Conservation (phyloP, 768 basidiomycete species). For the Porphyrellus cyaneotinctus region DNA sequence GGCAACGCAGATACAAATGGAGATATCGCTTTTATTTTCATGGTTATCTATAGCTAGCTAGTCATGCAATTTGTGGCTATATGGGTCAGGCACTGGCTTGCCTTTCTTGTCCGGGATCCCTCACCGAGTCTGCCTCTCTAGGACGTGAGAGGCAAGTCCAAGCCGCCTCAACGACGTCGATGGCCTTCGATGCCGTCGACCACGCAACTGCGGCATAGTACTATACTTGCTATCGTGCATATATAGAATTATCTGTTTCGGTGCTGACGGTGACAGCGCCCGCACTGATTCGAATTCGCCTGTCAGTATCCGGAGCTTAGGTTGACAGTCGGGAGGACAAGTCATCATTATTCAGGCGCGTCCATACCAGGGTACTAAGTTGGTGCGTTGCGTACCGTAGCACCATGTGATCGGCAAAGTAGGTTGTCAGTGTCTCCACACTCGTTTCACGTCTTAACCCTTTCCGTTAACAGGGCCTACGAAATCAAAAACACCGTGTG, state of each 20-base stretch:
- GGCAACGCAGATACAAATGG: conserved; percentile 7
- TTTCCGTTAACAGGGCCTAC: conserved; percentile 2
- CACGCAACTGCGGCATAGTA: not conserved
- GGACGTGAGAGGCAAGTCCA: conserved; percentile 13
- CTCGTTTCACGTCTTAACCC: not conserved
- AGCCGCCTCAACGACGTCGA: conserved; percentile 1
- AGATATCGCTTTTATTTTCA: conserved; percentile 9
- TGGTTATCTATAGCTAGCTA: conserved; percentile 8
- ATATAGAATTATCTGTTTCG: conserved; percentile 1
- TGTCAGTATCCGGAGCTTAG: conserved; percentile 16
- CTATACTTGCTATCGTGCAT: conserved; percentile 18
- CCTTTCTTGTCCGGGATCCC: conserved; percentile 10
- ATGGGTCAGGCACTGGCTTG: conserved; percentile 15
- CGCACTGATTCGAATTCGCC: too few relatives aligned
- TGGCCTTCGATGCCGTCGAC: conserved; percentile 11
- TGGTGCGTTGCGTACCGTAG: conserved; percentile 4
- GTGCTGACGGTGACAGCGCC: conserved; percentile 9
- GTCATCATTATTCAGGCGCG: not conserved
- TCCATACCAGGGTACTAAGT: not conserved
- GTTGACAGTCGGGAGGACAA: conserved; percentile 4
- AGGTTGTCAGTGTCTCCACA: conserved; percentile 7
- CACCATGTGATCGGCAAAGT: conserved; percentile 28
- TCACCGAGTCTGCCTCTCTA: not conserved
- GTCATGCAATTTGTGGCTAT: conserved; percentile 7
- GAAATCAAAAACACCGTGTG: conserved; percentile 12